Percentiles rank a stretch among this genome's conserved stretches.
phyloP scores from a whole-genome alignment of 352 stramenopile genomes.

The Phytophthora aleatoria region DNA sequence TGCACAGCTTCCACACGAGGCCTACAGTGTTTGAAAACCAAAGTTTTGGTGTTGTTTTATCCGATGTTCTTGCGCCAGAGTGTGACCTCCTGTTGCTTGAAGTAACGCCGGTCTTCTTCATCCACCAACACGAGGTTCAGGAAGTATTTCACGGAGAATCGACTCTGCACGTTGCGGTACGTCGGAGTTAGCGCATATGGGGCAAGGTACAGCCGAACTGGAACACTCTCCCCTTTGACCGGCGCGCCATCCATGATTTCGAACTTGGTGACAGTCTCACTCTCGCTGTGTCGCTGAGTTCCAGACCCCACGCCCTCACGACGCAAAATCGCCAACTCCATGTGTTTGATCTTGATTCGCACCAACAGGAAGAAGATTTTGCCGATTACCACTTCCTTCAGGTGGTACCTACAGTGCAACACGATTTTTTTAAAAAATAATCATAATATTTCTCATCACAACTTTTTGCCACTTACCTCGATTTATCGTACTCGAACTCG shows the following conservation, averaged over 20 bases:
- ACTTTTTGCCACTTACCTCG: constrained; percentile 71
- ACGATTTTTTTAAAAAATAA: constrained; percentile 4
- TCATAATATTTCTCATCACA: neutral
- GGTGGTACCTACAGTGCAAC: constrained; percentile 66
- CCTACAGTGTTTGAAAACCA: too few relatives aligned
- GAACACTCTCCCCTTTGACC: constrained; percentile 96
- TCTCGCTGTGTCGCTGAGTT: constrained; percentile 91
- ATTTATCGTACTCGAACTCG: constrained; percentile 98
- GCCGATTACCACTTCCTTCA: constrained; percentile 96
- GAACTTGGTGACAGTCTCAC: constrained; percentile 97
- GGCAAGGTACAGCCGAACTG: constrained; percentile 95
- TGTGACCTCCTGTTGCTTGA: constrained; percentile 99
- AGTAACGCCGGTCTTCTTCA: constrained; percentile 99
- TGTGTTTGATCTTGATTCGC: constrained; percentile 99
- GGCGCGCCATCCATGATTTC: constrained; percentile 99
- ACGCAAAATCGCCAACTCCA: constrained; percentile 98
- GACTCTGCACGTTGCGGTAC: constrained; percentile 89
- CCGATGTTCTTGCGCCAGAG: constrained; percentile 89
- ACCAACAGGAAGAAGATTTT: constrained; percentile 99
- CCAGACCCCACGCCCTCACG: constrained; percentile 91
- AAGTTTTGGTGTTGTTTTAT: constrained; percentile 14
- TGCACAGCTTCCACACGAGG: too few relatives aligned
- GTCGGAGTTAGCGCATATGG: constrained; percentile 91
- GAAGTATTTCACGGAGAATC: constrained; percentile 96
- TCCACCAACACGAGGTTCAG: constrained; percentile 99